Evolutionary conservation across 23 red algal genomes (phyloP), one percentile per base, ranked within the genome.

Genomic region (Gracilaria caudata): DNA sequence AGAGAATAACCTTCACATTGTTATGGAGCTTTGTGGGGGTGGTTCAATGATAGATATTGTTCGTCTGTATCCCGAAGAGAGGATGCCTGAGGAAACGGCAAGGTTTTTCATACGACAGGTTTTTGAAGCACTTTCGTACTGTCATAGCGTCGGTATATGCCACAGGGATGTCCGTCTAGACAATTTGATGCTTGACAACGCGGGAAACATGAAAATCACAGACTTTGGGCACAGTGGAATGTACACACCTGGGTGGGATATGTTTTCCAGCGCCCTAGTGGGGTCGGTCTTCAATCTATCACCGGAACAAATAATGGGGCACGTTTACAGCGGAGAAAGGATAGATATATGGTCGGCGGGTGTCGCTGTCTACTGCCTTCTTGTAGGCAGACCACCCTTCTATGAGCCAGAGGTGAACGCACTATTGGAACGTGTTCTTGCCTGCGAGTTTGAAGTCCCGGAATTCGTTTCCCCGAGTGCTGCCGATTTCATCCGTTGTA

Each of bases 141-240:
- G 92, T 59, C 97, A 99, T 72, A 58, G 51, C 25, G 90, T 92
- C 41, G 93, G 93, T 21, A 92, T 99, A 55, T 94, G 93, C 77
- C 97, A 99, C 53, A 64, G 97, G 26, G 97, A 99, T 38, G 81
- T 99, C 20, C 93, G 97, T 39, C 68, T 99, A 51, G 93, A 99
- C 64, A 99, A 99, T 81, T 34, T 99, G 45, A 86, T 99, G 94
- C 90, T 99, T 14, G 88, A 87, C 76, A 94, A 99, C 37, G 76
- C 28, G 12, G 97, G 93, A 21, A 84, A 80, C 56, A 75, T 99
- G 61, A 95, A 95, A 78, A 80, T 99, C 3, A 92, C 93, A 1
- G 97, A 99, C 60, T 99, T 99, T 87, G 97, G 97, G 0, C 97
- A 99, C 45, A 88, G 84, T 24, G 93, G 93, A n/a, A 87, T 99